These are phyloP conservation scores for Schizopora paradoxa DNA, from an alignment of 1,284 basidiomycete species.

Conservation along the genomic window DNA sequence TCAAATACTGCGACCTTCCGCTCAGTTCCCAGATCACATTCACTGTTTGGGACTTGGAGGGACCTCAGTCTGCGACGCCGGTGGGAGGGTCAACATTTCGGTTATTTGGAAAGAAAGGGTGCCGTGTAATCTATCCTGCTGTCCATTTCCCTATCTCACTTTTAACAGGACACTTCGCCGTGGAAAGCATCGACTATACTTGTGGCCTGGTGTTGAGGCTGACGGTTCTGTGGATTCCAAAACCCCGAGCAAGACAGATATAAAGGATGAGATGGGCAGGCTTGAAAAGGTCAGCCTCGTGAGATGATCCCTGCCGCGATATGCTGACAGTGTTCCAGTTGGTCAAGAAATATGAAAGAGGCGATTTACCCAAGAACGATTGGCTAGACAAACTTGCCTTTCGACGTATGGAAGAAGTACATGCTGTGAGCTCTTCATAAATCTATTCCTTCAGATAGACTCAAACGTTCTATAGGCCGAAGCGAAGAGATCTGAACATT, in stretches of 20 bases:
- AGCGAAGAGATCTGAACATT: conserved; percentile 80
- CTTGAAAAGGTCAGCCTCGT: conserved; percentile 89
- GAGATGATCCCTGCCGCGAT: no score
- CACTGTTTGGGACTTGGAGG: conserved; percentile 92
- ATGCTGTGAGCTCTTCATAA: conserved; percentile 54
- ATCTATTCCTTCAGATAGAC: not conserved
- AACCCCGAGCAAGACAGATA: conserved; percentile 82
- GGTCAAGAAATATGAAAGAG: conserved; percentile 94
- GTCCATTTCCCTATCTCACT: not conserved
- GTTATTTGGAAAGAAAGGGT: conserved; percentile 88
- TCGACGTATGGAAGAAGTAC: conserved; percentile 89
- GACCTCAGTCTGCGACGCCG: conserved; percentile 66
- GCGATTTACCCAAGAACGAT: conserved; percentile 89
- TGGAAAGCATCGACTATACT: conserved; percentile 83
- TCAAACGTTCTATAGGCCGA: conserved; percentile 52
- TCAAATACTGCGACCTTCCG: conserved; percentile 88
- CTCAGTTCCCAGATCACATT: conserved; percentile 85
- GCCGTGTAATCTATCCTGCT: conserved; percentile 24
- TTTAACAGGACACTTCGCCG: conserved; percentile 72
- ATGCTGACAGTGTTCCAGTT: conserved; percentile 50
- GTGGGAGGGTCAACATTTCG: conserved; percentile 89
- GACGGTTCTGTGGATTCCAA: conserved; percentile 78
- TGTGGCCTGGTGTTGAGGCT: conserved; percentile 82
- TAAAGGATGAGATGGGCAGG: conserved; percentile 88
- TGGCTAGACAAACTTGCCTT: conserved; percentile 96